Evolutionary conservation across 2,329 filamentous ascomycete genomes (phyloP).

Genomic region (Aspergillus pseudoviridinutans): DNA sequence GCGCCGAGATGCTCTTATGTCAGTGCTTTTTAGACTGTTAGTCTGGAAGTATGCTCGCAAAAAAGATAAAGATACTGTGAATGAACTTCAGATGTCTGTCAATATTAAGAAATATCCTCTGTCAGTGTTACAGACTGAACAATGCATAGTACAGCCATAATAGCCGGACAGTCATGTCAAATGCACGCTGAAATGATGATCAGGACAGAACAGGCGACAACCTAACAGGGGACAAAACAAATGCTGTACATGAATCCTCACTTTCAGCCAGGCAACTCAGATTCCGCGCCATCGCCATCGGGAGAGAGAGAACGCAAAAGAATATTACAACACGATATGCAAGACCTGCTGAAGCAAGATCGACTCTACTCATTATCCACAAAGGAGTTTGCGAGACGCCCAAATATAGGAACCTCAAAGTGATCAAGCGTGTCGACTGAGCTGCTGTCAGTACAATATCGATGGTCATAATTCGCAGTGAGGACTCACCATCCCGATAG

Average conservation of each 20-base stretch:
- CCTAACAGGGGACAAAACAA: background rate
- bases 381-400: constrained; percentile 78
- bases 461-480: background rate
- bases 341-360: background rate
- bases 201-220: background rate
- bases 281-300: background rate
- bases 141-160: background rate
- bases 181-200: background rate
- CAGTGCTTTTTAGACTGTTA: background rate
- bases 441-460: constrained; percentile 5
- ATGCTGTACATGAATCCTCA: background rate
- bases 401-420: constrained; percentile 85
- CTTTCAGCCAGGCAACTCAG: background rate
- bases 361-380: constrained; percentile 71
- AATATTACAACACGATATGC: background rate
- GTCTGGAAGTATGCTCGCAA: background rate
- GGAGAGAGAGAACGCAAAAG: background rate
- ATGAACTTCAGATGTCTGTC: background rate
- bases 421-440: constrained; percentile 61
- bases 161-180: background rate
- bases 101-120: background rate
- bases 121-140: background rate
- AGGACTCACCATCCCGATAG: constrained; percentile 70
- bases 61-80: background rate
- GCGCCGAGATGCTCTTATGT: background rate